Percentiles rank a stretch among this genome's conserved stretches.
phyloP scores from a whole-genome alignment of 352 stramenopile genomes.

The Phytophthora palmivora region DNA sequence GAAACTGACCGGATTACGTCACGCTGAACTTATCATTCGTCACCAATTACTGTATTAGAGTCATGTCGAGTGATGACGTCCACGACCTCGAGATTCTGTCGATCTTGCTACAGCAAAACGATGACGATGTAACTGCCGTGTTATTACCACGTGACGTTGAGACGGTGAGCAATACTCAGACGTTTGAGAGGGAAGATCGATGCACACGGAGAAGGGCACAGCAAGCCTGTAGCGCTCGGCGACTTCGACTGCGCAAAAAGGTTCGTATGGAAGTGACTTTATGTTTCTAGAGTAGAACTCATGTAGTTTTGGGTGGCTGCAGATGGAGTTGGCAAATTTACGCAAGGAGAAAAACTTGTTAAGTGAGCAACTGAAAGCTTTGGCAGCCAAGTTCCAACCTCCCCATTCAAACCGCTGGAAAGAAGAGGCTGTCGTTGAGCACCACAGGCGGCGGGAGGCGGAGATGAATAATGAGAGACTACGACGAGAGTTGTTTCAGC shows the following conservation, averaged over 20 bases:
- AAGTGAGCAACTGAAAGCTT: not conserved
- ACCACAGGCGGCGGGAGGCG: constrained; percentile 49
- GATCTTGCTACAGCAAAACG: not conserved
- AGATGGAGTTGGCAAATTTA: not conserved
- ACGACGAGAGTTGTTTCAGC: constrained; percentile 43
- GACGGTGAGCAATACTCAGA: not conserved
- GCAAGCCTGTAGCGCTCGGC: constrained; percentile 41
- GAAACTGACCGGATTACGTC: too few species aligned
- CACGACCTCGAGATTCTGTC: too few species aligned
- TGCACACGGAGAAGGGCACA: constrained; percentile 42
- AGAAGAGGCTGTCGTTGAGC: constrained; percentile 46
- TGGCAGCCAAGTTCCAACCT: not conserved
- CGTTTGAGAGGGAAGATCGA: constrained; percentile 17
- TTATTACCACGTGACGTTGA: not conserved
- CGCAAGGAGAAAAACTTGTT: constrained; percentile 1
- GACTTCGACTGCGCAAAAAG: constrained; percentile 48
- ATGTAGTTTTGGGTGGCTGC: not conserved
- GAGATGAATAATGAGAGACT: constrained; percentile 48
- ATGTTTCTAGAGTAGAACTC: too few species aligned
- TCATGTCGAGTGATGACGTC: too few species aligned
- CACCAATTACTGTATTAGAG: too few species aligned
- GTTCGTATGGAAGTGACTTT: constrained; percentile 1
- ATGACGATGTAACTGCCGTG: not conserved
- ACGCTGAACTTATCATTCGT: too few species aligned
- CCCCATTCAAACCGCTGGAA: constrained; percentile 33